phyloP scores from a whole-genome alignment of 2,329 filamentous ascomycete species.

The Colletotrichum sp. region DNA sequence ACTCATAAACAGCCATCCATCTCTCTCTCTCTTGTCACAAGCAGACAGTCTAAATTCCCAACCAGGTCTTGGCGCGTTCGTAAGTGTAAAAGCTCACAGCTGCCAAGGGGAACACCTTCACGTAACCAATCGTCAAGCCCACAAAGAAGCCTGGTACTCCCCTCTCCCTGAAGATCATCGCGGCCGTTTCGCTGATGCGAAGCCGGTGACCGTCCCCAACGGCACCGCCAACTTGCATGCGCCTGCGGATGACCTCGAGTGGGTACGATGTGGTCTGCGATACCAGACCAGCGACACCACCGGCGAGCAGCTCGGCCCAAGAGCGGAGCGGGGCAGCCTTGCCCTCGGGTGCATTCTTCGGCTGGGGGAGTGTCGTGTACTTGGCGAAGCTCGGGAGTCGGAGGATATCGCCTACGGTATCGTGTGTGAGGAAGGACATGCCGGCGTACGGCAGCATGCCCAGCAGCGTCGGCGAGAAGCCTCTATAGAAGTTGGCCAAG shows the following conservation, averaged over 20 bases:
- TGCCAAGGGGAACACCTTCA: slow-evolving; percentile 90
- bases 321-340: slow-evolving; percentile 78
- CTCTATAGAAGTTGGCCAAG: slow-evolving; percentile 90
- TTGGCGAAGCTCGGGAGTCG: slow-evolving; percentile 70
- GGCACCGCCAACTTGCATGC: slow-evolving; percentile 96
- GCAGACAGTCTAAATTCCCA: slow-evolving; percentile 61
- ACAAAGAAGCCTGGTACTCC: slow-evolving; percentile 89
- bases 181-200: slow-evolving; percentile 78
- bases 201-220: slow-evolving; percentile 88
- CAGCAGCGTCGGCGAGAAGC: slow-evolving; percentile 86
- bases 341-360: slow-evolving; percentile 54
- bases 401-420: slow-evolving; percentile 85
- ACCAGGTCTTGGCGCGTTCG: slow-evolving; percentile 64
- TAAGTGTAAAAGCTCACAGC: slow-evolving; percentile 74
- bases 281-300: slow-evolving; percentile 85
- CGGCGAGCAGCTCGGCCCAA: slow-evolving; percentile 86
- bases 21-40: neutral
- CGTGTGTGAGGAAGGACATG: slow-evolving; percentile 93
- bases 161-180: slow-evolving; percentile 75
- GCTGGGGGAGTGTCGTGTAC: slow-evolving; percentile 77
- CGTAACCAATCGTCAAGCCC: slow-evolving; percentile 91
- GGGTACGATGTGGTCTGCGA: slow-evolving; percentile 95
- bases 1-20: neutral
- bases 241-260: slow-evolving; percentile 85
- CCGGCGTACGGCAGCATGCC: slow-evolving; percentile 98